These are phyloP conservation scores for Salix exigua DNA, from an alignment of 345 rosid genomes.

Conservation along the genomic window DNA sequence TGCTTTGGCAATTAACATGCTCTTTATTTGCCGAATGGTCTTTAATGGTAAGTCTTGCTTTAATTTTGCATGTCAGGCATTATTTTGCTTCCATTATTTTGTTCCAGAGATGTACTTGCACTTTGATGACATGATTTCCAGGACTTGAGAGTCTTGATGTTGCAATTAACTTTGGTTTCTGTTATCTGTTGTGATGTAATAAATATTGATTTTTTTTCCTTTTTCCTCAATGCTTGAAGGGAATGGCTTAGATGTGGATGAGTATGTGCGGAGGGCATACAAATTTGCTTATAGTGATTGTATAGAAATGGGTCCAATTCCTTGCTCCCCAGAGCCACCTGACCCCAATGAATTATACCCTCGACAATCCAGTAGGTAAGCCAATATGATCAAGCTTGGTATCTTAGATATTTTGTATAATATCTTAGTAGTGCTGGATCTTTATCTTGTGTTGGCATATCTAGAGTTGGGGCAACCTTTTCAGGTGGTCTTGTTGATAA, in stretches of 20 bases:
- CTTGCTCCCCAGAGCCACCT: slow-evolving; percentile 93
- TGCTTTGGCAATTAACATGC: slow-evolving; percentile 97
- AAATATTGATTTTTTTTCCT: neutral
- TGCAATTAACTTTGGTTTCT: slow-evolving; percentile 1
- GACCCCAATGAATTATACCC: slow-evolving; percentile 93
- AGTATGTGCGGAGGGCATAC: slow-evolving; percentile 93
- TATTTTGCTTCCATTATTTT: slow-evolving; percentile 2
- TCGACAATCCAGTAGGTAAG: slow-evolving; percentile 84
- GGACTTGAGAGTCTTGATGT: slow-evolving; percentile 2
- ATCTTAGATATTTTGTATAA: neutral
- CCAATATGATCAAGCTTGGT: slow-evolving; percentile 7
- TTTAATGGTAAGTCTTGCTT: slow-evolving; percentile 75
- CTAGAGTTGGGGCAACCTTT: neutral
- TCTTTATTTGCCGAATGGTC: slow-evolving; percentile 94
- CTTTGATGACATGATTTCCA: slow-evolving; percentile 10
- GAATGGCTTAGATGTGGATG: slow-evolving; percentile 97
- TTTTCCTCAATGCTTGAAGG: slow-evolving; percentile 44
- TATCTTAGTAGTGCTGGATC: slow-evolving; percentile 1
- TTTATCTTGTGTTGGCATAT: neutral
- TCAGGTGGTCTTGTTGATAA: neutral
- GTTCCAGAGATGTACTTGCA: slow-evolving; percentile 7
- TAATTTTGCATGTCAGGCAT: slow-evolving; percentile 7
- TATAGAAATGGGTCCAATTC: slow-evolving; percentile 87
- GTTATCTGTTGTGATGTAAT: neutral
- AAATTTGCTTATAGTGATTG: slow-evolving; percentile 98